phyloP scores from a whole-genome alignment of 768 basidiomycete genomes.

The Leccinum uliginosum region DNA sequence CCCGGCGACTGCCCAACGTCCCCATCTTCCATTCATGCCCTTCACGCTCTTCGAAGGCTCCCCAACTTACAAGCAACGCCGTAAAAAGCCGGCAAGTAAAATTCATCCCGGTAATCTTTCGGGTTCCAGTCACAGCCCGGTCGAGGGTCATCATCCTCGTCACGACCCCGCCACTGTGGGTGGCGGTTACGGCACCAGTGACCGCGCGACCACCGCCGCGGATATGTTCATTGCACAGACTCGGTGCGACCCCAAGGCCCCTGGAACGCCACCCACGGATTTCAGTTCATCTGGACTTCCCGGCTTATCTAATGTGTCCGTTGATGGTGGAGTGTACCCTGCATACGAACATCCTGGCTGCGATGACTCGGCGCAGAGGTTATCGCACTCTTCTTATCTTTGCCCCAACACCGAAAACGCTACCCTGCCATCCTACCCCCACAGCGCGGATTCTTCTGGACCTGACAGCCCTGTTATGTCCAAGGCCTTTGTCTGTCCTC shows the following conservation, averaged over 20 bases:
- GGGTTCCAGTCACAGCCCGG: slow-evolving; percentile 23
- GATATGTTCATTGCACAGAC: slow-evolving; percentile 67
- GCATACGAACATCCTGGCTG: slow-evolving; percentile 17
- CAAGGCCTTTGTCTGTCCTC: slow-evolving; percentile 76
- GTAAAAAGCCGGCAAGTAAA: slow-evolving; percentile 61
- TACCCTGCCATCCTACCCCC: slow-evolving; percentile 18
- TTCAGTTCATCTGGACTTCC: slow-evolving; percentile 17
- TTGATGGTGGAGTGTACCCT: slow-evolving; percentile 17
- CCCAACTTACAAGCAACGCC: slow-evolving; percentile 84
- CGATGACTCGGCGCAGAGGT: slow-evolving; percentile 16
- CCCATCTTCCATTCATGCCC: slow-evolving; percentile 46
- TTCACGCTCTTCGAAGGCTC: slow-evolving; percentile 81
- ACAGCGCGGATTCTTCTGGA: slow-evolving; percentile 19
- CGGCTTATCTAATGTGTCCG: slow-evolving; percentile 18
- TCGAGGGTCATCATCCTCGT: slow-evolving; percentile 19
- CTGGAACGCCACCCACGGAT: slow-evolving; percentile 19
- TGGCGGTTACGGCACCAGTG: slow-evolving; percentile 27
- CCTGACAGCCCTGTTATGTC: slow-evolving; percentile 34
- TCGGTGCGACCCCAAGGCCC: slow-evolving; percentile 43
- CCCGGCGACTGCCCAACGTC: slow-evolving; percentile 17
- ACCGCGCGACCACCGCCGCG: slow-evolving; percentile 46
- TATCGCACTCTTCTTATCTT: slow-evolving; percentile 16
- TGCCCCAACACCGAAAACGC: slow-evolving; percentile 12
- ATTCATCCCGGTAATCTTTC: slow-evolving; percentile 24
- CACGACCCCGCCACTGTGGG: slow-evolving; percentile 12